phyloP scores from a whole-genome alignment of 176 grass and related monocot genomes.

The Carex pumila region DNA sequence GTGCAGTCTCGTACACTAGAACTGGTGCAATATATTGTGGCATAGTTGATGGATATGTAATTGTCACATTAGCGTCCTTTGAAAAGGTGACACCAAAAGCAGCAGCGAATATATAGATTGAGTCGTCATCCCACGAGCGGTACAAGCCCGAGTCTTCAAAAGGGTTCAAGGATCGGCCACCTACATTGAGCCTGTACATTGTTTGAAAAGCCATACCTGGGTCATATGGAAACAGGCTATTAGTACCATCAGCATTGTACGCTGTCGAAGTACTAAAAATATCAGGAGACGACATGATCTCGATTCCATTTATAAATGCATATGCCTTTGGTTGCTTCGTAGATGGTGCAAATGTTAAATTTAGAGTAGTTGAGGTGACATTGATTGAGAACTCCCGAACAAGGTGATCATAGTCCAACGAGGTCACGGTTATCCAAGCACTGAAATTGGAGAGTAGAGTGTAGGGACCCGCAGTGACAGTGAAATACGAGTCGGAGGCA shows the following conservation, averaged over 20 bases:
- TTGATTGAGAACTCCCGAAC: constrained; percentile 26
- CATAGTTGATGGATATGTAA: background rate
- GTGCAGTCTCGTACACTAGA: constrained; percentile 13
- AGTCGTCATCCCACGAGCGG: constrained; percentile 18
- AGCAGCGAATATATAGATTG: background rate
- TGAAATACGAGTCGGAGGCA: constrained; percentile 29
- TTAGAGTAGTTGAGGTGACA: constrained; percentile 7
- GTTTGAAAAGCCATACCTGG: constrained; percentile 1
- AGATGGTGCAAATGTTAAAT: constrained; percentile 28
- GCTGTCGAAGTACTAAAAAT: background rate
- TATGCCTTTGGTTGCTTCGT: background rate
- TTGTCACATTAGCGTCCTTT: background rate
- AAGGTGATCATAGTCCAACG: constrained; percentile 27
- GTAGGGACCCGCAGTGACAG: constrained; percentile 2
- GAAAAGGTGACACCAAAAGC: background rate
- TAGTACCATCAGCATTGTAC: background rate
- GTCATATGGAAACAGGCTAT: background rate
- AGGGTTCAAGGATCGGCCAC: background rate
- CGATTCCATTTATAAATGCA: constrained; percentile 42
- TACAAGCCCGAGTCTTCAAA: constrained; percentile 11
- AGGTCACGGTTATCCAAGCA: constrained; percentile 13
- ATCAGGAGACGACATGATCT: constrained; percentile 28
- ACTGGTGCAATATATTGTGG: constrained; percentile 13
- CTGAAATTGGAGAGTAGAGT: constrained; percentile 36
- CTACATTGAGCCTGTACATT: constrained; percentile 30